Conservation (phyloP, 495 filamentous ascomycete species). For the Neurospora africana region DNA sequence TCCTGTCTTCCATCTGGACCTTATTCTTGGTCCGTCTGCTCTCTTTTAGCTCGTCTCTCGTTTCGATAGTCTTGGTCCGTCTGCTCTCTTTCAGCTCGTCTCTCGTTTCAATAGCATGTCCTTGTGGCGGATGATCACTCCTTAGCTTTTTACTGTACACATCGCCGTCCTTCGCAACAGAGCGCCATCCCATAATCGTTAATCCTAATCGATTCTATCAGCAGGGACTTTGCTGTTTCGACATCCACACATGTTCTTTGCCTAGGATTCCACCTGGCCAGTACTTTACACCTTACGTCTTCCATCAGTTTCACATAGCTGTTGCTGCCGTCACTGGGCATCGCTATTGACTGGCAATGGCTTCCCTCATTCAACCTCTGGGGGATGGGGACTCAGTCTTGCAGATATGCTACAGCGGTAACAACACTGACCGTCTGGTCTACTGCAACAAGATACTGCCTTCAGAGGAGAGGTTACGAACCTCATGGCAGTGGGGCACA, state of each 20-base stretch:
- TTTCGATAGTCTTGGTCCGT: not conserved
- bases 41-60: not conserved
- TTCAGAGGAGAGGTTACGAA: constrained; percentile 5
- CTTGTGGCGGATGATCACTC: not conserved
- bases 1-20: not conserved
- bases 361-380: constrained; percentile 16
- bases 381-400: constrained; percentile 18
- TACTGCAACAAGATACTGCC: constrained; percentile 17
- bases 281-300: not conserved
- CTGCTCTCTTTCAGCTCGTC: not conserved
- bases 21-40: not conserved
- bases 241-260: not conserved
- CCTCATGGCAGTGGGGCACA: constrained; percentile 11
- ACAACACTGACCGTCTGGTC: constrained; percentile 3
- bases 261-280: not conserved
- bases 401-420: constrained; percentile 4
- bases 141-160: not conserved
- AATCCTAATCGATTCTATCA: not conserved
- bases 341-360: constrained; percentile 8
- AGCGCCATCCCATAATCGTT: not conserved
- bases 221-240: not conserved
- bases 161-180: not conserved
- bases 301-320: not conserved
- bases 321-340: not conserved
- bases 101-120: not conserved